Evolutionary conservation across 2,329 filamentous ascomycete species (phyloP), one percentile per base, ranked within the genome.

Genomic region (Hypocrella siamensis): DNA sequence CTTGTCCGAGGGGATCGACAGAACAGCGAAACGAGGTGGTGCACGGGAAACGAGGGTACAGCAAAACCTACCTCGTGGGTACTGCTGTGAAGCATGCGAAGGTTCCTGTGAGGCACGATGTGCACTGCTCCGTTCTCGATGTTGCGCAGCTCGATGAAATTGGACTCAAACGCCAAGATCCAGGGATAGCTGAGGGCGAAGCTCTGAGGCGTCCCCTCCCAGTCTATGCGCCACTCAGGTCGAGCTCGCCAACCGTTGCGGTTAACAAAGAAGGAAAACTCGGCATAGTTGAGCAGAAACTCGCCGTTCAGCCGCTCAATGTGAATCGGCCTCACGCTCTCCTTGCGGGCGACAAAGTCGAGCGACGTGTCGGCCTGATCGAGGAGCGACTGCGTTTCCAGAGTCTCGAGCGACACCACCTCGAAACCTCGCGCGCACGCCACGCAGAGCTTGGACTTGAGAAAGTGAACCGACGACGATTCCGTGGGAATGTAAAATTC

Each of bases 191-290:
- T 93, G 33, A 96, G 75, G 1, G 90, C 90, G 55, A 98, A 98
- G 35, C 77, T 79, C 46, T 84, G 79, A 26, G 90, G 90, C 28
- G 75, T 82, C 35, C 90, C 90, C 60, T 98, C 90, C 90, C 90
- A 98, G 40, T 88, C 80, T 49, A 98, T 93, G 46, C 80, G 78
- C 90, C 90, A 98, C 55, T 98, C 90, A 5, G 86, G 85, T 46
- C 86, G 71, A 33, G 88, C 88, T 40, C 90, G 76, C 90, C 90
- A 98, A 24, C 90, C 90, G 53, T 98, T 96, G 46, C 90, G 75
- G 57, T 98, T 96, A 51, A 98, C 90, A 48, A 96, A 98, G 71
- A 98, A 98, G 10, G 84, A 93, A 57, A 94, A 98, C 53, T 98
- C 90, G 4, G 84, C 90, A 60, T 98, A 98, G 57, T 94, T 96